Base-by-base conservation (phyloP, 352 stramenopile genomes). In the Globisporangium lucens region DNA sequence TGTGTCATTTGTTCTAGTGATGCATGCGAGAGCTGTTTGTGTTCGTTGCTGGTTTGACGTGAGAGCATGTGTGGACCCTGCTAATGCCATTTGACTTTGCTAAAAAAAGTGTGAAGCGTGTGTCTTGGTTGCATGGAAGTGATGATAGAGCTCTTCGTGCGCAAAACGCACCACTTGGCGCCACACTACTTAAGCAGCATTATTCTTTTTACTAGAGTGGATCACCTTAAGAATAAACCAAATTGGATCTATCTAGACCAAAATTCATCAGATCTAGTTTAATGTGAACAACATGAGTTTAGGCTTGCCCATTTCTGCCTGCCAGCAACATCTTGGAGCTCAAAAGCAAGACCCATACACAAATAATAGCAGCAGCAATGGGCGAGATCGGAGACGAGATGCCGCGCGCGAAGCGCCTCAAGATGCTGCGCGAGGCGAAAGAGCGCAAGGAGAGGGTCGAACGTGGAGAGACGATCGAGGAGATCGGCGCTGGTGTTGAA, bases 381-480 rank as follows among this genome's bases (percentile, higher is more conserved):
- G 76, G 70, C 20, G 67, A 76, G 29, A 68, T 72, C 46, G 71
- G 75, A 15, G 82, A 87, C 60, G 73, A 79, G 56, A 83, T 91
- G 79, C 79, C 82, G 67, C 88, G 88, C 60, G 86, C 84, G 53
- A 95, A 95, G 83, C 86, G 88, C 43, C 66, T 95, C 9, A 93
- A 92, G 80, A 74, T 93, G 66, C 80, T 95, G 68, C 84, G 86
- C 46, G 88, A 95, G 71, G 86, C 86, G 49, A 94, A 92, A 62
- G 73, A 79, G 69, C 85, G 85, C 64, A 95, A 95, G 63, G 83
- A 92, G 64, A 70, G 75, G 17, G 55, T 79, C 29, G 73, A 85
- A 43, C 69, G 68, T 33, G 69, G 65, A 13, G 76, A 80, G 63
- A 47, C 29, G 12, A 63, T 75, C 29, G 65, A 72, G 15, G 63